Evolutionary conservation across 108 stramenopile genomes (phyloP), one percentile per base, ranked within the genome.

Genomic region (Licmophora abbreviata): DNA sequence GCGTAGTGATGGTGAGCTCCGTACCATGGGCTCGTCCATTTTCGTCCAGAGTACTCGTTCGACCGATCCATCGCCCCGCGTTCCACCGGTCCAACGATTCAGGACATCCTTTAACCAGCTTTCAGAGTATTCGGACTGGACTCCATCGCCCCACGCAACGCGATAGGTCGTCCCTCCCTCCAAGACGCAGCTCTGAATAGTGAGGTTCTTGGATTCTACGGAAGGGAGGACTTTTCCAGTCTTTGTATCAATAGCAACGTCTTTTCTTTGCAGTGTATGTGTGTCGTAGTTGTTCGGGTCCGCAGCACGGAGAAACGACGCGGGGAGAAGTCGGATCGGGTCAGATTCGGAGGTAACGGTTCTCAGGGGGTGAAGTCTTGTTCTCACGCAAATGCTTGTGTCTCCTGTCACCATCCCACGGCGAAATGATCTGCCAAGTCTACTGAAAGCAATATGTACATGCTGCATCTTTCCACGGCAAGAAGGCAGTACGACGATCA

Each of bases 181-280:
- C 5, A 66, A 69, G 17, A 48, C 30, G 48, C 35, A 21, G 21
- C 27, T 48, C 52, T 46, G 15, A 22, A 26, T 32, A 37, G 46
- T 31, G 41, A 23, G 24, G 20, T 46, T 62, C 3, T 10, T 14
- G 47, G 41, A 1, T 42, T 54, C 1, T 35, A 32, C 24, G 8
- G 29, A 29, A 22, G 66, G 21, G 29, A 40, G 12, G 15, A 80
- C 77, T 29, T 76, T 84, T 7, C 83, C 87, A 42, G 56, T 70
- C 1, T 64, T 34, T 11, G 42, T 33, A 44, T 84, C 76, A 51
- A 69, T 74, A 10, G 28, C 41, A 12, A 84, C 75, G 63, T 85
- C 83, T 23, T 65, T 72, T 29, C 88, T 37, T 69, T 89, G 88
- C 43, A 58, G 50, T 24, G 83, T 89, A 2, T 12, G 28, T 14